Evolutionary conservation across 108 stramenopile species (phyloP), one percentile per base, ranked within the genome.

Genomic region (Aurantiochytrium sp.): DNA sequence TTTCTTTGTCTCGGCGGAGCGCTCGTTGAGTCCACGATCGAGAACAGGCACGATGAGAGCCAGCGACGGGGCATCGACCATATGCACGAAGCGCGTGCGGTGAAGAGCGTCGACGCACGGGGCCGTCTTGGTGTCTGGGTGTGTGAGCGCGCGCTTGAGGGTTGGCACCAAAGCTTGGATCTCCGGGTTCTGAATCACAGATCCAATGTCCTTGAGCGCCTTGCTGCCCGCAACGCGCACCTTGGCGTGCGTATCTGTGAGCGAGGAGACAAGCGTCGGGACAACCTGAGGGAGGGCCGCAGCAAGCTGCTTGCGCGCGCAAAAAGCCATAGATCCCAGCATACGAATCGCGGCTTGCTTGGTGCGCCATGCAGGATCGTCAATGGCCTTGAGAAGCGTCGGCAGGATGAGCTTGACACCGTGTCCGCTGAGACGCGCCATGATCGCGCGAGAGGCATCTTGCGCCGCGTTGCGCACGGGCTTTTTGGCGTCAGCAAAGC

Each of bases 1-100:
- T 88, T 98, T 95, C 95, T 99, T 99, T 57, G 76, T 89, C 44
- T 95, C 97, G 16, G 97, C 98, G 42, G 93, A 93, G 87, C 98
- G 97, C 89, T 98, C 98, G 21, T 95, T 94, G 45, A 99, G 93
- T 72, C 98, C 99, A 71, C 99, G 98, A 45, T 96, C 93, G 55
- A 99, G 94, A 44, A 99, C 93, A n/a, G 99, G 99, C 47, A 99
- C 97, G 91, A 98, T 95, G 93, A 99, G 96, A 87, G 99, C 99
- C 90, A 99, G 96, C 10, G 98, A 98, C 5, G 99, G 96, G 21
- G 96, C 97, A 83, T 99, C 99, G 72, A 99, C 98, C 55, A 96
- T 93, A 93, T 99, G 99, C 89, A 99, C 97, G 91, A 99, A 99
- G 69, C 96, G 96, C 35, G 97, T 97, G 58, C 16, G 64, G 19